Conservation (phyloP, 169 alveolate species). For the Plasmodium malariae region DNA sequence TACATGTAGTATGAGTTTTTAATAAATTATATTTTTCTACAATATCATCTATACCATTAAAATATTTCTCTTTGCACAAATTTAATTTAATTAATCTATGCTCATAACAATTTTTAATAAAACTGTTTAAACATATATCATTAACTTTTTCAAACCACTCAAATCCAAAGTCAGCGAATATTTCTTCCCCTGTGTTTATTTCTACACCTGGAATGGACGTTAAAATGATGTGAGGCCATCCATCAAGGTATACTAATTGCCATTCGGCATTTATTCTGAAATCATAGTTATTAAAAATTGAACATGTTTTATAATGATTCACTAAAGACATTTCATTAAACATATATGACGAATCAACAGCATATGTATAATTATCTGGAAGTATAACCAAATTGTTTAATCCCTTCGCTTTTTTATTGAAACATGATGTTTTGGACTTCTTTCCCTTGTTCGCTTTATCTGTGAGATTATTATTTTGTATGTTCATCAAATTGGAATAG, state of each 20-base stretch:
- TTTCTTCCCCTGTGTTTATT: conserved; percentile 92
- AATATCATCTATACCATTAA: conserved; percentile 53
- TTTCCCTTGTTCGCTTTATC: not conserved
- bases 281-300: conserved; percentile 87
- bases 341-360: conserved; percentile 89
- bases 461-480: not conserved
- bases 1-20: conserved; percentile 67
- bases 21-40: conserved; percentile 68
- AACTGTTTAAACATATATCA: conserved; percentile 79
- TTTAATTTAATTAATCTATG: conserved; percentile 53
- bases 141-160: conserved; percentile 92
- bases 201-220: conserved; percentile 89
- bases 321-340: conserved; percentile 92
- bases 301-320: conserved; percentile 90
- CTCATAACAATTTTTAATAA: conserved; percentile 43
- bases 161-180: conserved; percentile 93
- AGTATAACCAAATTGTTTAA: conserved; percentile 79
- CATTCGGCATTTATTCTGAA: conserved; percentile 91
- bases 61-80: conserved; percentile 17
- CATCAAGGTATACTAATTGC: conserved; percentile 91
- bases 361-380: conserved; percentile 90
- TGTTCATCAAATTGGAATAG: not conserved
- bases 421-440: not conserved
- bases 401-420: conserved; percentile 51
- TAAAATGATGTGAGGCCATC: conserved; percentile 92